phyloP scores from a whole-genome alignment of 805 yeast species.

The Yamadazyma ubonensis region DNA sequence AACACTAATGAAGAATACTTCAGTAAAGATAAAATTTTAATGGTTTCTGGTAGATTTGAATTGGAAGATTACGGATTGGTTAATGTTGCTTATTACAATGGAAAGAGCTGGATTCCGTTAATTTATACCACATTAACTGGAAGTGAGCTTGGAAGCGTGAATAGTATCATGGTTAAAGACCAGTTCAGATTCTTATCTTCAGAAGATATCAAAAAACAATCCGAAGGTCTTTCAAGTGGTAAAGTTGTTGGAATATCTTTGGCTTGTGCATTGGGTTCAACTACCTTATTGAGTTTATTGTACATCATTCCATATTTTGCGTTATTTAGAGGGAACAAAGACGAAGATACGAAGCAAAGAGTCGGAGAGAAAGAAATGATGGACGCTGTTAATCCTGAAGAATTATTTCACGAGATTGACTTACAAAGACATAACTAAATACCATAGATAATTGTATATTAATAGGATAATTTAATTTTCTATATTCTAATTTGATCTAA shows the following conservation, averaged over 20 bases:
- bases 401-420: slow-evolving; percentile 45
- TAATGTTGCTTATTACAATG: slow-evolving; percentile 64
- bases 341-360: slow-evolving; percentile 26
- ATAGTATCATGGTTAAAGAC: slow-evolving; percentile 35
- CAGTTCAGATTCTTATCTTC: slow-evolving; percentile 36
- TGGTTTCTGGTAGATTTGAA: slow-evolving; percentile 58
- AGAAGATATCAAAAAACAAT: slow-evolving; percentile 23
- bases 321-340: slow-evolving; percentile 30
- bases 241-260: slow-evolving; percentile 46
- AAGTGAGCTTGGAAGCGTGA: slow-evolving; percentile 27
- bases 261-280: slow-evolving; percentile 46
- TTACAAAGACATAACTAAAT: slow-evolving; percentile 32
- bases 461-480: background rate
- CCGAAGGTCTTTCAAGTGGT: slow-evolving; percentile 31
- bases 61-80: slow-evolving; percentile 53
- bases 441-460: slow-evolving; percentile 3
- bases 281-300: slow-evolving; percentile 39
- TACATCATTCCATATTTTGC: slow-evolving; percentile 40
- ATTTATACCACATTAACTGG: slow-evolving; percentile 28
- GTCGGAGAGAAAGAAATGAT: slow-evolving; percentile 45
- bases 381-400: slow-evolving; percentile 44
- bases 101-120: slow-evolving; percentile 66
- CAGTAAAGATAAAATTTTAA: slow-evolving; percentile 44
- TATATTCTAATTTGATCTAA: background rate
- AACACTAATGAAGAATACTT: slow-evolving; percentile 38